Percentiles rank a stretch among this genome's conserved stretches.
phyloP scores from a whole-genome alignment of 1,284 basidiomycete genomes.

The Fomitopsis pinicola region DNA sequence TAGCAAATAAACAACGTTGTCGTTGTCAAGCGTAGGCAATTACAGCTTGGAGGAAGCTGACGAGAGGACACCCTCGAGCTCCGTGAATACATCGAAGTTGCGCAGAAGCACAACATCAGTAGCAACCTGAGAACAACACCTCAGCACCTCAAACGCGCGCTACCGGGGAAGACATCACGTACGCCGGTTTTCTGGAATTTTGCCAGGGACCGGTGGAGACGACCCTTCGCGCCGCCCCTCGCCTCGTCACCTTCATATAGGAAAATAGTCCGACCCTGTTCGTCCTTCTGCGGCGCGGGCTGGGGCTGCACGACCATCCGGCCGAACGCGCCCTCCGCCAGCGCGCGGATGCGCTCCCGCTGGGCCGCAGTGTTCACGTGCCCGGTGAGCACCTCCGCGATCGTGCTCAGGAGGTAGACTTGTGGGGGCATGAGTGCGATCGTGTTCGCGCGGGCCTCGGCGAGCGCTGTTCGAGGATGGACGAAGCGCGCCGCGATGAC shows the following conservation, averaged over 20 bases:
- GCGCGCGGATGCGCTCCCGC: conserved; percentile 36
- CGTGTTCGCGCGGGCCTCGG: conserved; percentile 42
- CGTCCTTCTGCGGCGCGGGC: conserved; percentile 32
- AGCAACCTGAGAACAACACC: conserved; percentile 32
- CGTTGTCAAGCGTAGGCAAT: not conserved
- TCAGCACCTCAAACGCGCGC: not conserved
- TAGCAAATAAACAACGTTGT: not conserved
- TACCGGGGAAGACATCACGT: conserved; percentile 19
- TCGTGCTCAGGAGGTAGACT: conserved; percentile 59
- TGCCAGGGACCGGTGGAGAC: conserved; percentile 50
- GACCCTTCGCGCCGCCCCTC: conserved; percentile 52
- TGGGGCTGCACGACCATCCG: conserved; percentile 53
- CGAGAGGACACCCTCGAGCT: conserved; percentile 24
- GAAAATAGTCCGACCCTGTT: conserved; percentile 42
- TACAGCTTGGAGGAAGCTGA: conserved; percentile 12
- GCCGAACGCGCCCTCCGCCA: conserved; percentile 57
- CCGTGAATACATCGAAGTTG: conserved; percentile 57
- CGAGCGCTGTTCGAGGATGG: conserved; percentile 46
- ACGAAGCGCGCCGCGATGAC: conserved; percentile 62
- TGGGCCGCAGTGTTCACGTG: conserved; percentile 38
- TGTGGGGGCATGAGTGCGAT: conserved; percentile 70
- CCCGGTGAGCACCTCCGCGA: conserved; percentile 45
- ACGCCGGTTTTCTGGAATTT: conserved; percentile 44
- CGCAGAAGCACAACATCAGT: conserved; percentile 45
- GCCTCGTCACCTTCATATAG: conserved; percentile 68